Evolutionary conservation across 139 green algal species (phyloP), one percentile per base, ranked within the genome.

Genomic region (Chlamydomonas sphaeroides): DNA sequence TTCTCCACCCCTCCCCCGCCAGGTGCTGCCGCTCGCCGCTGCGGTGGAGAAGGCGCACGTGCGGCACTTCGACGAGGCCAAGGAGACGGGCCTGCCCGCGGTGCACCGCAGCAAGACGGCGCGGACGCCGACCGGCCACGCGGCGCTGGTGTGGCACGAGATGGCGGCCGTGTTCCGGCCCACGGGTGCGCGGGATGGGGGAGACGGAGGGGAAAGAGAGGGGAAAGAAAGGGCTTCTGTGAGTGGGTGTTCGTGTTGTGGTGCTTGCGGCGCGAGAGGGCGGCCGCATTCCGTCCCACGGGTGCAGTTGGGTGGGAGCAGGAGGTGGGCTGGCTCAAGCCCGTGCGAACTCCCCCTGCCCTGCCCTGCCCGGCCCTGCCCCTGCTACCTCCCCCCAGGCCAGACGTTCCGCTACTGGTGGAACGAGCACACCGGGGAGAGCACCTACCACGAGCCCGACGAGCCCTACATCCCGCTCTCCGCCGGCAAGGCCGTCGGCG

Each of bases 371-470:
- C 3, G 15, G 7, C 57, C 18, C 28, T 21, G 5, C 5, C 57
- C 30, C 57, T 36, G 28, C 5, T 26, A 5, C 28, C 26, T 20
- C 20, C 26, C 25, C 59, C 1, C 75, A 82, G 75, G 75, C 36
- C 81, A 84, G 62, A 38, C 45, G 21, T 62, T 87, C 38, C 81
- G 81, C 2, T 87, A 87, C 65, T 87, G 35, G 6, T 87, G 72
- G 71, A 87, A 87, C 51, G 61, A 51, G 1, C 3, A 26, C 32
- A 87, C 81, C 7, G 63, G 81, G 25, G 81, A 84, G 51, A 69
- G 56, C 20, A 70, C 49, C 25, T 87, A 87, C 72, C 26, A 41
- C 0, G 81, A 84, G 71, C 81, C 81, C 6, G 71, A 78, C 20
- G 72, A 85, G 63, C 65, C 65, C 35, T 84, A 65, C 78, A 33